Evolutionary conservation across 345 rosid genomes (phyloP).

Genomic region (Moricandia arvensis): DNA sequence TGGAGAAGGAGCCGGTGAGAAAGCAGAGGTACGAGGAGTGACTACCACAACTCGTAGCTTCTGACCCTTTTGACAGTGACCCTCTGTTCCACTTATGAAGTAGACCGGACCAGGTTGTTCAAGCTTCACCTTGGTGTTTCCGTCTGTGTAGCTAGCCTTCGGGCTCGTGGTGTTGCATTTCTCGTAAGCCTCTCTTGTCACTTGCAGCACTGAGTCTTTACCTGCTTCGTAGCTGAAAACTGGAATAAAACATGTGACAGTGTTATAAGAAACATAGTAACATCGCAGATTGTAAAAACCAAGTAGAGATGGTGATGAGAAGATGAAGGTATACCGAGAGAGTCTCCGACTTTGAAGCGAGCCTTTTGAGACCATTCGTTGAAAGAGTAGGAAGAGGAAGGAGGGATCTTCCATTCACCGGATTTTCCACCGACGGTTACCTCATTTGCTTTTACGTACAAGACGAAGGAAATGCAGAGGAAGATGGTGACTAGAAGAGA

Average conservation of each 20-base stretch:
- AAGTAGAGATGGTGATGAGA: not conserved
- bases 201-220: constrained; percentile 50
- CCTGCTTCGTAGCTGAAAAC: constrained; percentile 66
- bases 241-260: constrained; percentile 17
- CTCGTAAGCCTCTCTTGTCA: constrained; percentile 38
- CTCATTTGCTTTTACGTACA: constrained; percentile 42
- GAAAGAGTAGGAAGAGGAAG: constrained; percentile 59
- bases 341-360: constrained; percentile 69
- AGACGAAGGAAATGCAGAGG: constrained; percentile 18
- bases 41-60: constrained; percentile 35
- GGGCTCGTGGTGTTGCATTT: constrained; percentile 39
- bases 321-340: constrained; percentile 44
- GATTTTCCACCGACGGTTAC: constrained; percentile 55
- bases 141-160: constrained; percentile 30
- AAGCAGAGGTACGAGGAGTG: constrained; percentile 25
- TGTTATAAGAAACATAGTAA: constrained; percentile 21
- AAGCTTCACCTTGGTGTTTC: constrained; percentile 35
- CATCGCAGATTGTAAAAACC: not conserved
- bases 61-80: constrained; percentile 44
- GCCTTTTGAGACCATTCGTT: constrained; percentile 61
- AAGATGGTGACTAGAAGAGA: not conserved
- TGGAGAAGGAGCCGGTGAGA: constrained; percentile 43
- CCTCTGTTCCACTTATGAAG: constrained; percentile 42
- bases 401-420: constrained; percentile 56
- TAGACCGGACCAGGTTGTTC: constrained; percentile 35